phyloP scores from a whole-genome alignment of 306 rosid genomes.

The Acacia melanoxylon region DNA sequence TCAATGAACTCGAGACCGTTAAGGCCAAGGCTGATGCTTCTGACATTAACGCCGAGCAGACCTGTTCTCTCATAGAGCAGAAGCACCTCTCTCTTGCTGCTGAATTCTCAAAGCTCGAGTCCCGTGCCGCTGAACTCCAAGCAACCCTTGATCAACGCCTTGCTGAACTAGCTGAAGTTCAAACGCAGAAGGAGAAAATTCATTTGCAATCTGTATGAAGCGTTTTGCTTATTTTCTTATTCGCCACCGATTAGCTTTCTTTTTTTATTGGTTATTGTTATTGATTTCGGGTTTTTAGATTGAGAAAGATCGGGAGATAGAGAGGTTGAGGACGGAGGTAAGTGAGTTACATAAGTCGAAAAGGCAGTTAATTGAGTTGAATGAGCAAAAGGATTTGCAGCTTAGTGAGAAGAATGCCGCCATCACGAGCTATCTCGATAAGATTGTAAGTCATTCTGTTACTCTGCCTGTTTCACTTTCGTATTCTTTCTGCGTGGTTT shows the following conservation, averaged over 20 bases:
- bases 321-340: conserved; percentile 72
- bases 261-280: neutral
- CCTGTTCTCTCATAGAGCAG: conserved; percentile 93
- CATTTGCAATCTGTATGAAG: conserved; percentile 55
- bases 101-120: conserved; percentile 81
- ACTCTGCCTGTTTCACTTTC: neutral
- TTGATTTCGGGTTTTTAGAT: conserved; percentile 49
- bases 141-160: conserved; percentile 56
- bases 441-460: conserved; percentile 61
- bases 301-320: conserved; percentile 84
- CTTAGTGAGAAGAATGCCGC: conserved; percentile 77
- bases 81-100: conserved; percentile 70
- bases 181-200: conserved; percentile 63
- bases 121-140: conserved; percentile 60
- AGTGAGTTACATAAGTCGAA: conserved; percentile 79
- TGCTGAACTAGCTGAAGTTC: conserved; percentile 58
- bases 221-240: neutral
- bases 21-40: conserved; percentile 81
- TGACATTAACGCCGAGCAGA: conserved; percentile 90
- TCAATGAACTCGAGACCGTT: conserved; percentile 75
- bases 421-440: conserved; percentile 79
- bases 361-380: conserved; percentile 75
- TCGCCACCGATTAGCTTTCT: neutral
- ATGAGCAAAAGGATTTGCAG: conserved; percentile 69
- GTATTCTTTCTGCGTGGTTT: conserved; percentile 5